Evolutionary conservation across 2,329 filamentous ascomycete species (phyloP).

Genomic region (Tolypocladium paradoxum): DNA sequence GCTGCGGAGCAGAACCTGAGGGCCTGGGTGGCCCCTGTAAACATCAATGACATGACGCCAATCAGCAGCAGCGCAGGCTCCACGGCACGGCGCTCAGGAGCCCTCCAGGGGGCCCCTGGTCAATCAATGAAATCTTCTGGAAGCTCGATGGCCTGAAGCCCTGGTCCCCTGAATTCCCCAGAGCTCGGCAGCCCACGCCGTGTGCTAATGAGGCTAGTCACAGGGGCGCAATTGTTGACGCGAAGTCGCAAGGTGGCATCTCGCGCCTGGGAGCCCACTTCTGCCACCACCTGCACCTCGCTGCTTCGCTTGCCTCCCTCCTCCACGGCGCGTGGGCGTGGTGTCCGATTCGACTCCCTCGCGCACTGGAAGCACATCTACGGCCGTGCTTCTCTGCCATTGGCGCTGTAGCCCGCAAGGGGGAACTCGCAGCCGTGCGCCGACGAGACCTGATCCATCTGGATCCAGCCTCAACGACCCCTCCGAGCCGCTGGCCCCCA

Average conservation of each 20-base stretch:
- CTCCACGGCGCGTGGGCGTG: not conserved
- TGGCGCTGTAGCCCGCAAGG: not conserved
- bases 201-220: not conserved
- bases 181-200: not conserved
- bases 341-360: not conserved
- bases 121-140: not conserved
- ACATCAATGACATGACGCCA: not conserved
- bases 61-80: not conserved
- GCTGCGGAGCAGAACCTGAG: not conserved
- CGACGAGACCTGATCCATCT: no score
- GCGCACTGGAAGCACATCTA: not conserved
- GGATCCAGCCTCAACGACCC: no score
- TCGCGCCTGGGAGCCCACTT: not conserved
- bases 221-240: not conserved
- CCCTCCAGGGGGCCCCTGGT: not conserved
- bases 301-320: not conserved
- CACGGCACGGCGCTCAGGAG: not conserved
- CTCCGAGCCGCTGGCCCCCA: not conserved
- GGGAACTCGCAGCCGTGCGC: not conserved
- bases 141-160: not conserved
- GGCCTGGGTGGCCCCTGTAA: not conserved
- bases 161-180: not conserved
- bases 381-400: not conserved
- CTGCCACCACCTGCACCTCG: not conserved
- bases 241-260: conserved; percentile 10